These are phyloP conservation scores for Pyricularia sp. DNA, from an alignment of 2,329 filamentous ascomycete species.

Conservation along the genomic window DNA sequence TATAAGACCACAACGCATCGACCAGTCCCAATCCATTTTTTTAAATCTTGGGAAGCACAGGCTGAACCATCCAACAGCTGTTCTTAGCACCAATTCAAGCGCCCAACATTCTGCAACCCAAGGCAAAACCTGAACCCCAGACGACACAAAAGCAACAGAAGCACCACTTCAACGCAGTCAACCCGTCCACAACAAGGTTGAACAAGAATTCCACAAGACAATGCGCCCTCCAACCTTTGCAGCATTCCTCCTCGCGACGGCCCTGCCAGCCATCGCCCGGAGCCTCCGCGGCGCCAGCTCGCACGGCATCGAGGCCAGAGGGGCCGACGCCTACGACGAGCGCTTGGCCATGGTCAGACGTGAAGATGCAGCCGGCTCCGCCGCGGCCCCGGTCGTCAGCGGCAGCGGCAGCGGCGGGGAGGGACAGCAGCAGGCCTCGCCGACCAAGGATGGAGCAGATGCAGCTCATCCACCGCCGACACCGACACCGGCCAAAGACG, in stretches of 20 bases:
- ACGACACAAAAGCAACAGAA: neutral
- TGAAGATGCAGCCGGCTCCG: neutral
- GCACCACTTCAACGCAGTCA: no score
- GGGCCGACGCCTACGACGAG: neutral
- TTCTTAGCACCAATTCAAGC: neutral
- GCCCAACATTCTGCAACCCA: no score
- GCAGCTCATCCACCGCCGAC: no score
- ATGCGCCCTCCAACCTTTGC: constrained; percentile 2
- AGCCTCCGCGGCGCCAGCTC: neutral
- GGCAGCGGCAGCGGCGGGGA: no score
- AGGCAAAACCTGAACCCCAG: no score
- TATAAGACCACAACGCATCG: neutral
- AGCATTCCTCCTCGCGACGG: constrained; percentile 4
- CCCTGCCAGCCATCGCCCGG: constrained; percentile 4
- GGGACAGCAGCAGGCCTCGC: no score
- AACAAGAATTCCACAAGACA: neutral
- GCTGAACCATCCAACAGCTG: neutral
- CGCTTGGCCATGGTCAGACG: neutral
- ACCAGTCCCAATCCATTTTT: neutral
- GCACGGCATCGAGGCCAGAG: neutral
- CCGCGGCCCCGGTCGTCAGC: neutral
- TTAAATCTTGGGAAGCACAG: neutral
- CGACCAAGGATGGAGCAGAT: neutral
- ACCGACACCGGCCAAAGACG: neutral
- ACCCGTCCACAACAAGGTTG: neutral